Conservation (phyloP, 1,284 basidiomycete species). For the Cystobasidium sp. region DNA sequence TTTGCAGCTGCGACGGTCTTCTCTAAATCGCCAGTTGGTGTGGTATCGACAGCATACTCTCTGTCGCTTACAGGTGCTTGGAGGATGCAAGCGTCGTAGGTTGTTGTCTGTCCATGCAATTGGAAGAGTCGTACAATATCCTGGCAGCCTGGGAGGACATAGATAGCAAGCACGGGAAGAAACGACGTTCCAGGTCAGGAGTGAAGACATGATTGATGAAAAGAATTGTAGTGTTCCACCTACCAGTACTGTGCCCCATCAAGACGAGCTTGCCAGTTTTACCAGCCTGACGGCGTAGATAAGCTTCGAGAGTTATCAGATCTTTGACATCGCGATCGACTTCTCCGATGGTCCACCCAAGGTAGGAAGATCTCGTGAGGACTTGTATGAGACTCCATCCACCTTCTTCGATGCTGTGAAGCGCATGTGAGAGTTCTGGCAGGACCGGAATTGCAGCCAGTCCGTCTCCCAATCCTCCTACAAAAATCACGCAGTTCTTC, state of each 20-base stretch:
- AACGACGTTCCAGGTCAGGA: too few species aligned
- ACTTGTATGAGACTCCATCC: constrained; percentile 38
- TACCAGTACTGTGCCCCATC: constrained; percentile 40
- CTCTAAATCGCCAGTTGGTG: not conserved
- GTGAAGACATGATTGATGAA: not conserved
- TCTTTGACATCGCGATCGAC: constrained; percentile 43
- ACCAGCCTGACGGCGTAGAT: constrained; percentile 21
- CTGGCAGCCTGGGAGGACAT: constrained; percentile 39
- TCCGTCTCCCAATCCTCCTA: constrained; percentile 41
- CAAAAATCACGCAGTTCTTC: constrained; percentile 30
- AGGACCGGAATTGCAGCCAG: constrained; percentile 31
- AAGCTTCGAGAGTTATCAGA: constrained; percentile 26
- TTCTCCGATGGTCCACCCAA: constrained; percentile 26
- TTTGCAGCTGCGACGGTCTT: constrained; percentile 10
- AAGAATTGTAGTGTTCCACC: not conserved
- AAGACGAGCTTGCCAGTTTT: constrained; percentile 41
- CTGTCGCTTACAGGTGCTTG: constrained; percentile 43
- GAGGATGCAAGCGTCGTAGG: constrained; percentile 22
- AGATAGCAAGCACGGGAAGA: too few species aligned
- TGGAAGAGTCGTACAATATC: constrained; percentile 42
- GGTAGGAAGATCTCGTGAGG: constrained; percentile 36
- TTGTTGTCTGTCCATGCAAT: constrained; percentile 9
- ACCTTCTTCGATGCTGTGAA: not conserved
- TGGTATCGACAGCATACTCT: constrained; percentile 19
- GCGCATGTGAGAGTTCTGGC: constrained; percentile 22